Conservation (phyloP, 345 rosid genomes). For the Eucalyptus virginea region DNA sequence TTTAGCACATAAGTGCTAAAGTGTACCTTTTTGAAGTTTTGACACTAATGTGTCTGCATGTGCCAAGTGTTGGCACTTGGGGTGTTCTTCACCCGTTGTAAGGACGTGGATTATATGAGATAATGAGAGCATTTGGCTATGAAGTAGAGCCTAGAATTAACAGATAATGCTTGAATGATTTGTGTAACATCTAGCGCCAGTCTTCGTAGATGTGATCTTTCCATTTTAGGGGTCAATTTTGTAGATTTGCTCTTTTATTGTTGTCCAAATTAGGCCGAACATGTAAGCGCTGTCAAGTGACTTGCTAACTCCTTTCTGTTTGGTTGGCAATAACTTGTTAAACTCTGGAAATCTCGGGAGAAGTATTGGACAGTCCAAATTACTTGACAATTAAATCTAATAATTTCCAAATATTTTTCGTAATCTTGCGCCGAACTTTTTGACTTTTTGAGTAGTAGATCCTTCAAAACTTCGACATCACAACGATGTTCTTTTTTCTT, state of each 20-base stretch:
- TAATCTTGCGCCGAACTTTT: neutral
- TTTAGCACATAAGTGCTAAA: no score
- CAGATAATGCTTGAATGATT: neutral
- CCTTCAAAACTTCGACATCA: neutral
- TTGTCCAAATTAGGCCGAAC: neutral
- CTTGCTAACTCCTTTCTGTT: neutral
- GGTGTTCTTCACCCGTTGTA: no score
- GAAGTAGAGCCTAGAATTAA: neutral
- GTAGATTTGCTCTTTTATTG: neutral
- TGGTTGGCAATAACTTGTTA: neutral
- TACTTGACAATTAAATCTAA: neutral
- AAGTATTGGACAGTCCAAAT: neutral
- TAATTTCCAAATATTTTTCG: neutral
- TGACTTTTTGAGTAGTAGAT: neutral
- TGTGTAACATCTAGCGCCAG: neutral
- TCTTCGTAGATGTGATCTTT: neutral
- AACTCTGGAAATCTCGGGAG: neutral
- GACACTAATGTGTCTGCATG: rapidly evolving
- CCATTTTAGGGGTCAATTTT: neutral
- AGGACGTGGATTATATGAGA: neutral
- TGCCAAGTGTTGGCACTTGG: no score
- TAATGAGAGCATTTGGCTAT: neutral
- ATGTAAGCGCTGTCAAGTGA: neutral
- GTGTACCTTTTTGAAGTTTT: no score
- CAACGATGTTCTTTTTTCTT: neutral